Conservation (phyloP, 192 early-diverging fungal species). For the Fimicolochytrium jonesii region DNA sequence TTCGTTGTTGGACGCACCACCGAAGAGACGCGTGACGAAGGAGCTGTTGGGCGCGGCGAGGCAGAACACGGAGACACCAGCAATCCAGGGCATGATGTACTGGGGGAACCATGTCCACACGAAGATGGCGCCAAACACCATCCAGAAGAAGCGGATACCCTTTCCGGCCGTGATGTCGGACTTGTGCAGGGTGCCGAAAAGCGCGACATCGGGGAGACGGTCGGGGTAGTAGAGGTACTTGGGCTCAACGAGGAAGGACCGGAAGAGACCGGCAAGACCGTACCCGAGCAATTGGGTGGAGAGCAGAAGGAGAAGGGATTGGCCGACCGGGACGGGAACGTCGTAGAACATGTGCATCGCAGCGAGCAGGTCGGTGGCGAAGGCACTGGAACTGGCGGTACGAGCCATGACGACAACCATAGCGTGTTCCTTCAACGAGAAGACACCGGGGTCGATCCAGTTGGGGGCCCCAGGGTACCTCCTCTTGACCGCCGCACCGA, state of each 20-base stretch:
- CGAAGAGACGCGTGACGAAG: not conserved
- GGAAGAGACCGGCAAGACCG: constrained; percentile 63
- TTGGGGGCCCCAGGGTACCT: too few relatives aligned
- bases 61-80: constrained; percentile 22
- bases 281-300: constrained; percentile 66
- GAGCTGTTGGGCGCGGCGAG: not conserved
- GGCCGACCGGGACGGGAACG: too few relatives aligned
- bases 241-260: constrained; percentile 77
- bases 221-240: constrained; percentile 83
- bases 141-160: constrained; percentile 59
- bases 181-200: too few relatives aligned
- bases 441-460: too few relatives aligned
- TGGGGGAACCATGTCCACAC: constrained; percentile 24
- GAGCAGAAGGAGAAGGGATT: too few relatives aligned
- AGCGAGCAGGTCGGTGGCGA: too few relatives aligned
- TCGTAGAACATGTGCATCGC: too few relatives aligned
- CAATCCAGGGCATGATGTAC: constrained; percentile 13
- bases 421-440: too few relatives aligned
- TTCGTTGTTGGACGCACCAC: not conserved
- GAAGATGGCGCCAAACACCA: constrained; percentile 14
- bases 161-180: too few relatives aligned
- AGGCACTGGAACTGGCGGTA: too few relatives aligned
- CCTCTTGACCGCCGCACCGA: too few relatives aligned
- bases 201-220: constrained; percentile 68
- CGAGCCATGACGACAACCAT: too few relatives aligned